These are phyloP conservation scores for Iris macrosiphon DNA, from an alignment of 106 monocot species.

Conservation along the genomic window DNA sequence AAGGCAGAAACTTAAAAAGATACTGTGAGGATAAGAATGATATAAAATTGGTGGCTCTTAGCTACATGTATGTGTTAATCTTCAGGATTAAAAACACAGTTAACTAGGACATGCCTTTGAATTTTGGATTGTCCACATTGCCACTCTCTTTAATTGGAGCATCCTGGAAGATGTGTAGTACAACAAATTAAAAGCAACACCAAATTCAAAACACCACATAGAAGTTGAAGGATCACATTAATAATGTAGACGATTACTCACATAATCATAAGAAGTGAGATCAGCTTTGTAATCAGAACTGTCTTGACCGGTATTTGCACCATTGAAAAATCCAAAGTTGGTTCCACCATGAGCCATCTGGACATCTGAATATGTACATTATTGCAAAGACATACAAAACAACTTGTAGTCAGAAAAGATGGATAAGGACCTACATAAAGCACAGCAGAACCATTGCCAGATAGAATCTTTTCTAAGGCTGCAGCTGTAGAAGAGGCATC, in stretches of 20 bases:
- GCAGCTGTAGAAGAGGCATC: constrained; percentile 52
- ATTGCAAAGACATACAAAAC: neutral
- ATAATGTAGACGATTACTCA: constrained; percentile 14
- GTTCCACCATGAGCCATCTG: constrained; percentile 99
- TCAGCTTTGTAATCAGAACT: constrained; percentile 84
- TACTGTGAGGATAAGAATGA: too few relatives aligned
- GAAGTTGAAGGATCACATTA: neutral
- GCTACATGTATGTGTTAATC: too few relatives aligned
- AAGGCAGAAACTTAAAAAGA: too few relatives aligned
- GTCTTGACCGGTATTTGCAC: constrained; percentile 84
- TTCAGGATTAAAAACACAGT: too few relatives aligned
- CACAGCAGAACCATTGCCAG: constrained; percentile 77
- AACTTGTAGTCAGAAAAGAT: neutral
- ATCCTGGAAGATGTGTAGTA: constrained; percentile 46
- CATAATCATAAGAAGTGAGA: constrained; percentile 99
- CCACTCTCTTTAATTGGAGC: constrained; percentile 95
- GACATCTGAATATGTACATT: constrained; percentile 4
- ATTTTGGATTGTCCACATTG: constrained; percentile 83
- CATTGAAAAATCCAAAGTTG: constrained; percentile 92
- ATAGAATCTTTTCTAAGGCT: constrained; percentile 70
- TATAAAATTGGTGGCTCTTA: too few relatives aligned
- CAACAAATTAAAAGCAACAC: neutral
- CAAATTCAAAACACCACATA: neutral
- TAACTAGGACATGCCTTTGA: constrained; percentile 46
- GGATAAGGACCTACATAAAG: constrained; percentile 67